Percentiles rank a stretch among this genome's conserved stretches.
phyloP scores from a whole-genome alignment of 768 basidiomycete genomes.

The Russula dissimulans region DNA sequence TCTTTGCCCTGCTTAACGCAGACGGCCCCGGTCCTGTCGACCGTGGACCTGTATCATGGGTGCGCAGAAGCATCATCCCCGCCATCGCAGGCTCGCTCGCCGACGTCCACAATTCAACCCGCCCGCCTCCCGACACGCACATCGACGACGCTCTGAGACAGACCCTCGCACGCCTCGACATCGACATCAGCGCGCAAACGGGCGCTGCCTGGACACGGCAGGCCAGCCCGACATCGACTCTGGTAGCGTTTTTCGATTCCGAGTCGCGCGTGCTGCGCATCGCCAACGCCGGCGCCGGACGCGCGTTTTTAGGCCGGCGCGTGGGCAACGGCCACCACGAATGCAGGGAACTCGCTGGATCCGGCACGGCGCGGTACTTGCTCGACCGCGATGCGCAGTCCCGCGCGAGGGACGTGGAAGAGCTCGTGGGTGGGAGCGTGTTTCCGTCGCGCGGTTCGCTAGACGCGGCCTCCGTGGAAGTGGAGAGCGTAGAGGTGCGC shows the following conservation, averaged over 20 bases:
- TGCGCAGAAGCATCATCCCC: not conserved
- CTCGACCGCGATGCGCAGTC: not conserved
- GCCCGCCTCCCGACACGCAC: not conserved
- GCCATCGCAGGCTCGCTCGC: no score
- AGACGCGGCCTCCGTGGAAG: not conserved
- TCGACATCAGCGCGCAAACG: not conserved
- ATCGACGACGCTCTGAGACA: conserved; percentile 3
- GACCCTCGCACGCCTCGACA: not conserved
- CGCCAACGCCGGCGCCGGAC: not conserved
- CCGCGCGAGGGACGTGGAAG: not conserved
- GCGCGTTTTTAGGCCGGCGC: not conserved
- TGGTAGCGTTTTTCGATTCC: conserved; percentile 8
- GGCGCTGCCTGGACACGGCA: not conserved
- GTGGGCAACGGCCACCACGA: not conserved
- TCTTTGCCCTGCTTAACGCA: conserved; percentile 6
- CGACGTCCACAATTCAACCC: not conserved
- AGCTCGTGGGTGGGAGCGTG: not conserved
- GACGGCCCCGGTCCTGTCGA: not conserved
- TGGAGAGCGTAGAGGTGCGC: conserved; percentile 3
- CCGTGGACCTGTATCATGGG: not conserved
- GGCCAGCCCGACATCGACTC: not conserved
- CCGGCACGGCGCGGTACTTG: not conserved
- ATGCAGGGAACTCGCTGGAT: not conserved
- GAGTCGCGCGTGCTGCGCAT: conserved; percentile 3
- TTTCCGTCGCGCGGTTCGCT: not conserved